Evolutionary conservation across 1,284 basidiomycete genomes (phyloP), one percentile per base, ranked within the genome.

Genomic region (Salmacisia buchloeana): DNA sequence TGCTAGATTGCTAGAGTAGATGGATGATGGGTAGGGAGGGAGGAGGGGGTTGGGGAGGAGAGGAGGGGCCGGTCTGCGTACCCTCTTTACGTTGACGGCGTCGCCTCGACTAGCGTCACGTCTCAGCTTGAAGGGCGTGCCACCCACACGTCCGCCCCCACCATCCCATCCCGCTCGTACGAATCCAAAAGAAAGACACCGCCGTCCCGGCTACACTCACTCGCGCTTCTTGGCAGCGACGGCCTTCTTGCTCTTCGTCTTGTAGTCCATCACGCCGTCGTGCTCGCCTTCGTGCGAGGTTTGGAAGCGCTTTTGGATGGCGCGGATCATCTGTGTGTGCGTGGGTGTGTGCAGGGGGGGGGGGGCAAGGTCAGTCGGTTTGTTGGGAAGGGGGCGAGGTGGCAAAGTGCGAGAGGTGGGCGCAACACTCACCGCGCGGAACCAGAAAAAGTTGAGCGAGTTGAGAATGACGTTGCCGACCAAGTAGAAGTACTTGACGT

Each of bases 371-470:
- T 54, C 49, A 29, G 12, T n/a, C 6, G 6, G 13, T 6, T 6
- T n/a, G n/a, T 46, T 25, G 23, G 12, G 43, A 13, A 9, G 43
- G 15, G 43, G 13, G 15, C 12, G 18, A 18, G 6, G 23, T 13
- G 43, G n/a, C 15, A 46, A n/a, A 25, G 18, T 21, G 9, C 13
- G 58, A 18, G 7, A 21, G 27, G 27, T 5, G 9, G 35, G 38
- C 31, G 3, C 2, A n/a, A 29, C 5, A 60, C 58, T 59, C 31
- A 56, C 62, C 3, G 78, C 74, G 27, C 76, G 60, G 74, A 81
- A 81, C 81, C 81, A 81, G 69, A 79, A 77, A 34, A 80, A 79
- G 76, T 81, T 81, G 58, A 78, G 65, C 29, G 67, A 65, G 69
- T 77, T 77, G 41, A 77, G 63, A 9, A 63, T 63, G 2, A 72